Evolutionary conservation across 306 rosid genomes (phyloP), one percentile per base, ranked within the genome.

Genomic region (Quercus wislizeni): DNA sequence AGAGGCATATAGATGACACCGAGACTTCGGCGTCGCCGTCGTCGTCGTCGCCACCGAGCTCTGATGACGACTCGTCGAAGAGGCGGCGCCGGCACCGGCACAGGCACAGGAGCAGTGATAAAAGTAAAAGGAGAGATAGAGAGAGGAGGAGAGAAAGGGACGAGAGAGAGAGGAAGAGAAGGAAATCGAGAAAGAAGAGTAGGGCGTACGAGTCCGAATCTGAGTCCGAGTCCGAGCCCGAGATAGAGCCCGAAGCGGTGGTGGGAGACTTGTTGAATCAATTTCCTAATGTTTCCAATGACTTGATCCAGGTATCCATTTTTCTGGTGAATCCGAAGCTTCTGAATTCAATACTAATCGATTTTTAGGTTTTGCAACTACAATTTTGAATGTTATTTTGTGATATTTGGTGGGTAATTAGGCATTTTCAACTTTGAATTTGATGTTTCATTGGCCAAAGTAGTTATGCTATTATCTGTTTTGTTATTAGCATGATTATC

Each of bases 251-350:
- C 33, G 82, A 85, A 80, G 68, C 57, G 4, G 86, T 80, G 33
- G 58, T 92, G 30, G 81, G 70, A 8, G 86, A 86, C 35, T 79
- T 94, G 88, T 78, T 92, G 89, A 82, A 31, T 17, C 87, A 87
- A 72, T 94, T 94, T 54, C 97, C 97, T 63, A 86, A 84, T 55
- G 93, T 86, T 61, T 93, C 86, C 78, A 86, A 80, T 79, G 96
- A 94, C 74, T 87, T 94, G 84, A 87, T 83, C 61, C 92, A 83
- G 98, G 98, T 94, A 65, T 19, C 61, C 11, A 4, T 35, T 10
- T 21, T 68, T 19, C 35, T 30, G 49, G 28, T 67, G 56, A 51
- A 58, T 71, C 10, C 19, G 27, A 30, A 55, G 69, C 20, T 20
- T 17, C 8, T 41, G 8, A 8, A 41, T 41, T 41, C 46, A 14